A percentile compares a stretch with the other conserved stretches of the same genome.
Evolutionary conservation across 1,284 basidiomycete species (phyloP).

Genomic region (Apiotrichum domesticum): DNA sequence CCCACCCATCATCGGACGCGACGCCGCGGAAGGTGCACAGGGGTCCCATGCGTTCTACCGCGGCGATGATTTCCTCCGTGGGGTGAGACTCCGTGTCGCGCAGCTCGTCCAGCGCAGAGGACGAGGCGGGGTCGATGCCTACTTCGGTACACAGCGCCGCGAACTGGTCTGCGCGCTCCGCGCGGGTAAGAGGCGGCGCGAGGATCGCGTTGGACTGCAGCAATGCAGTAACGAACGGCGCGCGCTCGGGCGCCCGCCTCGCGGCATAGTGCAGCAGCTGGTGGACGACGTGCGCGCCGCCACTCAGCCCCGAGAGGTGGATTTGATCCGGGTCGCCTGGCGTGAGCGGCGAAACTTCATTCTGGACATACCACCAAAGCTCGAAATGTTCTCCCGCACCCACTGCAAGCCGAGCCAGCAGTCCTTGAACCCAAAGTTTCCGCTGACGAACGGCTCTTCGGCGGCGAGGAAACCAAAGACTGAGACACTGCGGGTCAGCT

Average conservation of each 20-base stretch:
- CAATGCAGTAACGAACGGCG: constrained; percentile 61
- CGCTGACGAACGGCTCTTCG: constrained; percentile 54
- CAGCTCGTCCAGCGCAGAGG: constrained; percentile 52
- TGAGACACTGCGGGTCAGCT: constrained; percentile 48
- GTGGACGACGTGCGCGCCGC: constrained; percentile 68
- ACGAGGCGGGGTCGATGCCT: constrained; percentile 53
- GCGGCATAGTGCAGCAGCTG: constrained; percentile 59
- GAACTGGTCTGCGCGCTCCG: constrained; percentile 59
- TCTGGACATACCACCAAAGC: constrained; percentile 55
- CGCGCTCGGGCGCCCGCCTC: constrained; percentile 20
- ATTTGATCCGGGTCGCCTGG: constrained; percentile 50
- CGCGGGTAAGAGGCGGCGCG: constrained; percentile 48
- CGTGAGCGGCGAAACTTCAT: background rate
- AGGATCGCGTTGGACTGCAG: constrained; percentile 68
- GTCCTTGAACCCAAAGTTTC: constrained; percentile 73
- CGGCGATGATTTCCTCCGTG: constrained; percentile 52
- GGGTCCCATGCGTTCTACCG: constrained; percentile 51
- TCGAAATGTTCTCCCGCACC: constrained; percentile 56
- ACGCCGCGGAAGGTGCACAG: constrained; percentile 65
- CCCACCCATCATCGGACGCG: constrained; percentile 52
- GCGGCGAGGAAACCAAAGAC: constrained; percentile 67
- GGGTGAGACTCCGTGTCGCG: constrained; percentile 53
- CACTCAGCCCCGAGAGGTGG: constrained; percentile 61
- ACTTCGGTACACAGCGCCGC: constrained; percentile 56
- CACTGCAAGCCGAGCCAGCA: constrained; percentile 61